Conservation (phyloP, 768 basidiomycete genomes). For the Kondoa malvinella region DNA sequence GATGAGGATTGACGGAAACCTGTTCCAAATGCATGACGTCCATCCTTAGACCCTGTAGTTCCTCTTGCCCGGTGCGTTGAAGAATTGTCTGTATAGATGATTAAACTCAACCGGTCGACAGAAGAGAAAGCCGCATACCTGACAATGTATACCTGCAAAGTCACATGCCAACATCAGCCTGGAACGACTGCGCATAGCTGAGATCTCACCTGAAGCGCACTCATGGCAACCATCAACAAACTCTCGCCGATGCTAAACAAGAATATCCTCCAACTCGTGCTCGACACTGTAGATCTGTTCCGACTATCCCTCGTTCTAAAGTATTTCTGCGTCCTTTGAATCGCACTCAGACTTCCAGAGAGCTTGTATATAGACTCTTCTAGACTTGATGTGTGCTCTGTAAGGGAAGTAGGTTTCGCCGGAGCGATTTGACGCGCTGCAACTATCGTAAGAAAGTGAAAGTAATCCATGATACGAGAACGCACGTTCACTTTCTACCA, state of each 20-base stretch:
- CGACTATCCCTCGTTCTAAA: conserved; percentile 18
- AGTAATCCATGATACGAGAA: not conserved
- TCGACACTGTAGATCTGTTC: conserved; percentile 23
- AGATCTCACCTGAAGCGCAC: conserved; percentile 23
- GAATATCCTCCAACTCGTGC: conserved; percentile 25
- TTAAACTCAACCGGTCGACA: not conserved
- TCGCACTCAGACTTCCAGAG: conserved; percentile 66
- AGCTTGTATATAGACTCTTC: conserved; percentile 92
- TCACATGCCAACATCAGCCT: not conserved
- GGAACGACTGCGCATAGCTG: not conserved
- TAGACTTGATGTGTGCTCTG: conserved; percentile 78
- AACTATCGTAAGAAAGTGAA: not conserved
- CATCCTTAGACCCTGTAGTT: conserved; percentile 4
- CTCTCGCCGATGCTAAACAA: conserved; percentile 24
- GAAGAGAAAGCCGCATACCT: not conserved
- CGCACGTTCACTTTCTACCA: conserved; percentile 54
- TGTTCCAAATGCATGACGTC: not conserved
- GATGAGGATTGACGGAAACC: not conserved
- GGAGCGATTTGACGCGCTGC: conserved; percentile 74
- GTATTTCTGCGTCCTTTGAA: conserved; percentile 78
- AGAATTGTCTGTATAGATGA: not conserved
- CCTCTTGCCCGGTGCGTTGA: conserved; percentile 2
- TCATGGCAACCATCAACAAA: conserved; percentile 26
- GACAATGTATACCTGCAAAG: not conserved
- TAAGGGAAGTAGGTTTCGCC: conserved; percentile 68